Base-by-base conservation (phyloP, 208 protist species). In the Leishmania mexicana region DNA sequence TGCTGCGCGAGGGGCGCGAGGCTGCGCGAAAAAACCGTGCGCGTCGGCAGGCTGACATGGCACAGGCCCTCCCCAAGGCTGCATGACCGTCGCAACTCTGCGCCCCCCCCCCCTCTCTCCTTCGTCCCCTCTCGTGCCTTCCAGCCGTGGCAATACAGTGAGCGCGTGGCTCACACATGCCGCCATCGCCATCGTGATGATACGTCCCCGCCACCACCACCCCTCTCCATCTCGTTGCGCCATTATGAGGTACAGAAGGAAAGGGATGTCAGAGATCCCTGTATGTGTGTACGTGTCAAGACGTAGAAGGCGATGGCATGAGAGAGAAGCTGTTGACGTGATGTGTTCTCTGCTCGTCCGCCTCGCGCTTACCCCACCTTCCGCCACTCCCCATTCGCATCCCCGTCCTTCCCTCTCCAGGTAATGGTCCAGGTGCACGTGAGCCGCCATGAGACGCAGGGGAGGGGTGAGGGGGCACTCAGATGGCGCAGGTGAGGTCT, bases 1-100 rank as follows among this genome's bases (percentile, higher is more conserved):
- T 85, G 77, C 78, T 85, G 53, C 70, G 31, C 1, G 82, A 85
- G 38, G 78, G 82, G 0, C 78, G 78, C 31, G 76, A 81, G 19
- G 76, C 81, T 4, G 49, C 58, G 71, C 76, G 31, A 5, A 68
- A 47, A 67, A 80, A 76, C 28, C 81, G 71, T 1, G 81, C 21
- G 24, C 76, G 81, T 24, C 81, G 76, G 2, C 47, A 81, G n/a
- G 71, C 81, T 11, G 76, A 35, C n/a, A 11, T 19, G 35, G 38
- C 54, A 53, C 54, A 40, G 38, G 5, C 72, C 49, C 49, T 60
- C 17, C 19, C 49, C 24, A 57, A 75, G 38, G 3, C 49, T 58
- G 72, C 8, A 21, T 76, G 35, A 76, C 51, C 42, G 11, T 24
- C 2, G 35, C 68, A 74, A 17, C 7, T 28, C 68, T 31, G 5